These are phyloP conservation scores for Pythium apleroticum DNA, from an alignment of 352 stramenopile genomes.

Conservation along the genomic window DNA sequence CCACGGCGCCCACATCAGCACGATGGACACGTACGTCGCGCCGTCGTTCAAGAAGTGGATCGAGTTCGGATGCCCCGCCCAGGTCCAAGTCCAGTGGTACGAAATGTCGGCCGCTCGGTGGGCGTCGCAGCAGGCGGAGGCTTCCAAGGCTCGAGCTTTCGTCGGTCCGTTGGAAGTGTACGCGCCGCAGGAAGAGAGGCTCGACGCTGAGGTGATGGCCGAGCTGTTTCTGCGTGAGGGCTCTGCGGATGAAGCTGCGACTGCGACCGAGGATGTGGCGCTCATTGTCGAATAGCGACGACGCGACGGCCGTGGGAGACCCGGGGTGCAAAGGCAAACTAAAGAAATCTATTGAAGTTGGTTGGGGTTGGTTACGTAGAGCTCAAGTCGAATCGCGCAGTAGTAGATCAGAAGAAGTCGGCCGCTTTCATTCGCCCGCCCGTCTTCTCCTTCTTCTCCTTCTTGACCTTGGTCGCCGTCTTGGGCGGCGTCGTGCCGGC, in stretches of 20 bases:
- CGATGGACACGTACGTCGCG: slow-evolving; percentile 46
- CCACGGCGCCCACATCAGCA: slow-evolving; percentile 50
- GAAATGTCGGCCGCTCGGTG: slow-evolving; percentile 16
- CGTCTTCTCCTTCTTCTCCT: slow-evolving; percentile 8
- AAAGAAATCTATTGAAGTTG: slow-evolving; percentile 27
- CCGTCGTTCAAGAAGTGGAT: slow-evolving; percentile 68
- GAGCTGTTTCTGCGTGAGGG: slow-evolving; percentile 11
- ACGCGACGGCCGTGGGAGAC: too few relatives aligned
- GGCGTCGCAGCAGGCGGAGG: background rate
- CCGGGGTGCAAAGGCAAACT: background rate
- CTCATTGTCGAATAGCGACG: background rate
- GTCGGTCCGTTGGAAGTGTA: slow-evolving; percentile 30
- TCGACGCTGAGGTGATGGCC: slow-evolving; percentile 21
- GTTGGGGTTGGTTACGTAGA: slow-evolving; percentile 16
- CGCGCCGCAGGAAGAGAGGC: slow-evolving; percentile 8
- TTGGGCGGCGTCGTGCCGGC: slow-evolving; percentile 26
- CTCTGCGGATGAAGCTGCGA: background rate
- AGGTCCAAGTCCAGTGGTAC: slow-evolving; percentile 36
- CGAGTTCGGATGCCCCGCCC: slow-evolving; percentile 43
- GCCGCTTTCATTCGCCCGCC: slow-evolving; percentile 63
- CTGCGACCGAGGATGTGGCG: background rate
- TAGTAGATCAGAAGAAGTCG: slow-evolving; percentile 62
- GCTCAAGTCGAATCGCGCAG: background rate
- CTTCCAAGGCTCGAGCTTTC: background rate
- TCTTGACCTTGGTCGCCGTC: slow-evolving; percentile 30